Evolutionary conservation across 2,329 filamentous ascomycete species (phyloP), one percentile per base, ranked within the genome.

Genomic region (Epichloe gansuensis): DNA sequence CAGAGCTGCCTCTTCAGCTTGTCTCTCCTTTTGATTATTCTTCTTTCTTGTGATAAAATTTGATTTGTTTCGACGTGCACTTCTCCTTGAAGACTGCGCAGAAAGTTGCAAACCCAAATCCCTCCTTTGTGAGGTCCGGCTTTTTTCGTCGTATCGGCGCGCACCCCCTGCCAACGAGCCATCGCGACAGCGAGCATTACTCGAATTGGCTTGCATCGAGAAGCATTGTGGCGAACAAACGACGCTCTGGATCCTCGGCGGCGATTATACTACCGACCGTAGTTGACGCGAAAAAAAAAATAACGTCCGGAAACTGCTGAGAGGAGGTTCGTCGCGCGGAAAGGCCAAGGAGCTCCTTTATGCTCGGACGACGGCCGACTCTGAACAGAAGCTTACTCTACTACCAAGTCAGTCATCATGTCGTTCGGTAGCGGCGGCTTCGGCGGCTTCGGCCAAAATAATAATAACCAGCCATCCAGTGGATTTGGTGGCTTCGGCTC

Each of bases 401-500:
- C 54, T 48, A 44, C 54, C 50, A 58, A 36, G 11, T 46, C 51
- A 45, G 55, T 51, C 63, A 71, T 57, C 62, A 81, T 81, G 78
- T 77, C 77, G 61, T 78, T 78, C 60, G 72, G 73, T 60, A 70
- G 72, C 57, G 72, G 74, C 56, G 74, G 75, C 61, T 69, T 69
- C 53, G 72, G 73, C 53, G 76, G 77, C 71, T 84, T 84, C 68
- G 79, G 79, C 68, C 73, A 74, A 61, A 76, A 74, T 57, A 60
- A 61, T 47, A 80, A 76, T 42, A 57, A 60, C 46, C 55, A 61
- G 43, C 49, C 53, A 49, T 59, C 64, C 23, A 60, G 57, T 48
- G 71, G 69, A 23, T 85, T 85, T 66, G 77, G 78, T 59, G 80
- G 79, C 44, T 83, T 80, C 54, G 76, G 76, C 40, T 50, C 68